Evolutionary conservation across 495 filamentous ascomycete species (phyloP), one percentile per base, ranked within the genome.

Genomic region (Lineolata rhizophorae): DNA sequence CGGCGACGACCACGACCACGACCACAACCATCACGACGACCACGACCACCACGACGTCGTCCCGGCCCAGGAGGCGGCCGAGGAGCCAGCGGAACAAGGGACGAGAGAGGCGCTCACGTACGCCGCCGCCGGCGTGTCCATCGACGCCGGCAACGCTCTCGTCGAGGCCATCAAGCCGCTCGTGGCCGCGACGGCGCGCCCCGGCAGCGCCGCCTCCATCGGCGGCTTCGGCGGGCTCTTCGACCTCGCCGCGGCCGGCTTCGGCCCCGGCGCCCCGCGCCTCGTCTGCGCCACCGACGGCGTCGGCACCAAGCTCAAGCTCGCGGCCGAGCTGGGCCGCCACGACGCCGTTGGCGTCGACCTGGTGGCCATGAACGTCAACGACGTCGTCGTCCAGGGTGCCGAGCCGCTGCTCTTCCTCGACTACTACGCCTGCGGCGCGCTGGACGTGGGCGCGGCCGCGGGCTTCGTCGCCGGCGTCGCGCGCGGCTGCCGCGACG

Each of bases 351-450:
- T 95, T 9, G 85, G 53, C 39, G 80, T 95, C 44, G 87, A 97
- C 50, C 65, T 97, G 9, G 90, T 95, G 2, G 87, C 87, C 39
- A 95, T 95, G 90, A 91, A 90, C 51, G 87, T 93, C 47, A 95
- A 97, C 53, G 87, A 95, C 53, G 64, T 95, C 0, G 72, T 95
- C 27, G 87, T 93, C 10, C 83, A 94, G 53, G 87, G 87, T 31
- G 87, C 87, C 1, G 75, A 85, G 48, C 79, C 87, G 6, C 61
- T 93, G 46, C 81, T 81, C 58, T 94, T 97, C 65, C 70, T 93
- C 30, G 87, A 95, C 60, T 91, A 81, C 63, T 93, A 83, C 61
- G 83, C 79, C 28, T 92, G 80, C 57, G 72, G 73, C 46, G 73
- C 72, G 48, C 67, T 95, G 15, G 68, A 87, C 40, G 70, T 81